A percentile compares a stretch with the other conserved stretches of the same genome.
Conservation (phyloP, 768 basidiomycete genomes). For the Amanita subjunquillea region DNA sequence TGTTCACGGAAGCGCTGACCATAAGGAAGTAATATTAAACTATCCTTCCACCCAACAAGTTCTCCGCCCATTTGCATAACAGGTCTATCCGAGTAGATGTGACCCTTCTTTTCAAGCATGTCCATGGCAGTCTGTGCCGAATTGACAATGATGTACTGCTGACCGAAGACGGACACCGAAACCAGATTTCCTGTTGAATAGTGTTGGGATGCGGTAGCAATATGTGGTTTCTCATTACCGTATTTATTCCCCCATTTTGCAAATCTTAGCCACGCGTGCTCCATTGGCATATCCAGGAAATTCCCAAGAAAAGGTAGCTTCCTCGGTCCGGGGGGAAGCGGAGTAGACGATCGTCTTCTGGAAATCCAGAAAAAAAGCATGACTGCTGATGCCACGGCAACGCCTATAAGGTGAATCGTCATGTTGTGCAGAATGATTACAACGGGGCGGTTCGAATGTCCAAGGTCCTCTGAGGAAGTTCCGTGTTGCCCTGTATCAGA, state of each 20-base stretch:
- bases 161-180: constrained; percentile 2
- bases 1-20: constrained; percentile 29
- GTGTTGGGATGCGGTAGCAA: background rate
- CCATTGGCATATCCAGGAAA: constrained; percentile 29
- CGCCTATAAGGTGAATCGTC: background rate
- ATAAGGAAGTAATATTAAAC: constrained; percentile 24
- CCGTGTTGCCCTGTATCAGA: too few relatives aligned
- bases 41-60: constrained; percentile 29
- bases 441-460: constrained; percentile 9
- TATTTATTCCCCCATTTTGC: constrained; percentile 31
- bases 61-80: constrained; percentile 30
- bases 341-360: constrained; percentile 11
- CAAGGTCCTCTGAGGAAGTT: background rate
- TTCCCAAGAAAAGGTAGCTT: constrained; percentile 35
- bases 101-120: constrained; percentile 41
- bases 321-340: constrained; percentile 30
- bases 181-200: background rate
- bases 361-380: background rate
- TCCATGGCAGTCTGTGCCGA: constrained; percentile 28
- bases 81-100: constrained; percentile 47
- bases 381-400: background rate
- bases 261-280: constrained; percentile 32
- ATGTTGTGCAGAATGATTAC: constrained; percentile 4
- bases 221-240: constrained; percentile 12
- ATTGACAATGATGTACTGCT: constrained; percentile 31